These are phyloP conservation scores for Aspergillus latus DNA, from an alignment of 2,329 filamentous ascomycete genomes.

Conservation along the genomic window DNA sequence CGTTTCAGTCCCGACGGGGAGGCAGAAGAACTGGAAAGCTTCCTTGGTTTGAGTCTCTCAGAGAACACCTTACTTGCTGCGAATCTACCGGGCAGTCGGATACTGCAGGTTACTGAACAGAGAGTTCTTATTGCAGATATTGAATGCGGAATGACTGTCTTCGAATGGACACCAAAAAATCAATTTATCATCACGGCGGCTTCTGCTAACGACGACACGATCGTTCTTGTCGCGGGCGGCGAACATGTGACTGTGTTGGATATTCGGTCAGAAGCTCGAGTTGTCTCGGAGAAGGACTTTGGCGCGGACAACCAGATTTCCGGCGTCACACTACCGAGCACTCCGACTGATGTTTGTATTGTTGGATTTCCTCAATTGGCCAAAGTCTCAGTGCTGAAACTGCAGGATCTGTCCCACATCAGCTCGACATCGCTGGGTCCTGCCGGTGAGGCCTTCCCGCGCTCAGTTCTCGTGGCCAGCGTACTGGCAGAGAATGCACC, in stretches of 20 bases:
- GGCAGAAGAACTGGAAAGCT: slow-evolving; percentile 81
- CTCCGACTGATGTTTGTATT: slow-evolving; percentile 66
- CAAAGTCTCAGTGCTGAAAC: slow-evolving; percentile 69
- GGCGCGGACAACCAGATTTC: slow-evolving; percentile 75
- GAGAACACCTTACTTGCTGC: slow-evolving; percentile 70
- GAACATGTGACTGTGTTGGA: slow-evolving; percentile 69
- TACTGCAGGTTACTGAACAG: slow-evolving; percentile 74
- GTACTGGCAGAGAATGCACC: slow-evolving; percentile 67
- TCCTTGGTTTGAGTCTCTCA: slow-evolving; percentile 67
- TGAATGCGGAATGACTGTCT: slow-evolving; percentile 47
- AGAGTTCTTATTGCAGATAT: slow-evolving; percentile 63
- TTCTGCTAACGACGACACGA: slow-evolving; percentile 68
- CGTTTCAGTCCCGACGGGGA: slow-evolving; percentile 70
- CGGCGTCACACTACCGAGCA: slow-evolving; percentile 72
- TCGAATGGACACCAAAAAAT: slow-evolving; percentile 48
- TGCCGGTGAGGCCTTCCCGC: slow-evolving; percentile 74
- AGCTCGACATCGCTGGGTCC: slow-evolving; percentile 63
- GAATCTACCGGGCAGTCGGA: slow-evolving; percentile 62
- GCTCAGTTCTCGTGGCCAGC: slow-evolving; percentile 76
- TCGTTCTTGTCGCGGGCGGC: slow-evolving; percentile 75
- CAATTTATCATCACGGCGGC: slow-evolving; percentile 69
- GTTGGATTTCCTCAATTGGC: slow-evolving; percentile 88
- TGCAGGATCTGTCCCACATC: slow-evolving; percentile 65
- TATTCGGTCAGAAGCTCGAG: slow-evolving; percentile 58
- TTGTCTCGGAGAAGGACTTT: slow-evolving; percentile 61